Base-by-base conservation (phyloP, 1,284 basidiomycete species). In the Tilletia setariae region DNA sequence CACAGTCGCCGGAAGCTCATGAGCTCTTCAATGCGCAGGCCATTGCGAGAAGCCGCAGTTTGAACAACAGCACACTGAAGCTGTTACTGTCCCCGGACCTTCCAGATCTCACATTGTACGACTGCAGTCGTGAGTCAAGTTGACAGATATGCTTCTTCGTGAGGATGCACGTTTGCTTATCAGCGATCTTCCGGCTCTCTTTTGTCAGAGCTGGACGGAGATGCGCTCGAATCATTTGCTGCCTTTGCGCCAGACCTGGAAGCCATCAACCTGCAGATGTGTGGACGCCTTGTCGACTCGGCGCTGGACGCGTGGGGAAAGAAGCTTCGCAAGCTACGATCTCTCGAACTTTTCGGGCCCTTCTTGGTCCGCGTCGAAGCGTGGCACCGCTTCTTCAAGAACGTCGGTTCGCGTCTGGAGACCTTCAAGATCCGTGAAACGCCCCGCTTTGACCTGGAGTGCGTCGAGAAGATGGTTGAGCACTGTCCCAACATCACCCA, bases 301-400 rank as follows among this genome's bases (percentile, higher is more conserved):
- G 88, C 90, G 23, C 83, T 97, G 46, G 82, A 84, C 13, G 83
- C 86, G 0, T 93, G 92, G 87, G 86, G 86, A 13, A 85, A 83
- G 6, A 86, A 87, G 1, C 86, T 98, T 28, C 87, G 87, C 0
- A 81, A 87, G 8, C 87, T 98, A 44, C 86, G 84, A 21, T 87
- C 87, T 25, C 78, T 98, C 8, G 90, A 92, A 77, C 89, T 98
- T 6, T 89, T 92, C 30, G 95, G 91, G 0, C 92, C 93, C 0
- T 97, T 93, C 84, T 88, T 96, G 28, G 90, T 96, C 30, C 88
- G 89, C 59, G 85, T 87, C 7, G 85, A 87, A 6, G 88, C 87
- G 0, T 98, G 95, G 94, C 85, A 87, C 59, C 79, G 84, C 0
- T 93, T 96, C 84, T 89, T 97, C 83, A 83, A 86, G 56, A 80